A percentile compares a stretch with the other conserved stretches of the same genome.
phyloP scores from a whole-genome alignment of 306 rosid species.

The Gleditsia sinensis region DNA sequence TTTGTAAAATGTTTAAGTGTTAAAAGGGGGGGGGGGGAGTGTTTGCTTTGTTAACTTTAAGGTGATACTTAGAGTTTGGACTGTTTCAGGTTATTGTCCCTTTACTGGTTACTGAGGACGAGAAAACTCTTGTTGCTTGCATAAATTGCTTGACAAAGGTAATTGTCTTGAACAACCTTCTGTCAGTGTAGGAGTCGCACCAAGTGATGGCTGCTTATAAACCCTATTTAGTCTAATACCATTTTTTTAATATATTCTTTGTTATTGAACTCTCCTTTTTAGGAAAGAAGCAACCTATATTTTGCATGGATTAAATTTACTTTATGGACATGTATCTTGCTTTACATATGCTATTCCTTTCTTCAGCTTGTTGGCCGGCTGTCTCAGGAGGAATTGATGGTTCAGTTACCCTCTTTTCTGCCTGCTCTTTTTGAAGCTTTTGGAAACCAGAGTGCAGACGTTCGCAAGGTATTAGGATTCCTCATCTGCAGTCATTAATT shows the following conservation, averaged over 20 bases:
- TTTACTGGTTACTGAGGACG: constrained; percentile 87
- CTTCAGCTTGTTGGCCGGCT: constrained; percentile 86
- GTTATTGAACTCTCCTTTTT: not conserved
- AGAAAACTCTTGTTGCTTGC: constrained; percentile 92
- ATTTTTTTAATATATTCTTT: not conserved
- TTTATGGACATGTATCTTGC: constrained; percentile 18
- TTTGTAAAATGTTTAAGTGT: constrained; percentile 16
- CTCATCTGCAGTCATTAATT: constrained; percentile 16
- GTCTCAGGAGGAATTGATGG: constrained; percentile 84
- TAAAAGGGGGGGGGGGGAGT: not conserved
- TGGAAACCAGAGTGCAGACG: constrained; percentile 97
- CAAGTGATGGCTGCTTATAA: constrained; percentile 10
- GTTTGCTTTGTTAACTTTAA: constrained; percentile 18
- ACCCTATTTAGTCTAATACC: not conserved
- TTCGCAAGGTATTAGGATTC: constrained; percentile 75
- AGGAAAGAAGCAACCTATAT: not conserved
- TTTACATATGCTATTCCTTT: constrained; percentile 27
- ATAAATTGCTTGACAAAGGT: constrained; percentile 96
- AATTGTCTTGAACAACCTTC: constrained; percentile 25
- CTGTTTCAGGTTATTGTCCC: constrained; percentile 87
- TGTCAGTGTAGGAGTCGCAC: constrained; percentile 17
- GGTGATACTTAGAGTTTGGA: constrained; percentile 25
- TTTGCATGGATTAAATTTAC: constrained; percentile 32
- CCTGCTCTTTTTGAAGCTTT: constrained; percentile 97
- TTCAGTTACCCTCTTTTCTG: constrained; percentile 86